Conservation (phyloP, 805 yeast genomes). For the Ascoidea rubescens region DNA sequence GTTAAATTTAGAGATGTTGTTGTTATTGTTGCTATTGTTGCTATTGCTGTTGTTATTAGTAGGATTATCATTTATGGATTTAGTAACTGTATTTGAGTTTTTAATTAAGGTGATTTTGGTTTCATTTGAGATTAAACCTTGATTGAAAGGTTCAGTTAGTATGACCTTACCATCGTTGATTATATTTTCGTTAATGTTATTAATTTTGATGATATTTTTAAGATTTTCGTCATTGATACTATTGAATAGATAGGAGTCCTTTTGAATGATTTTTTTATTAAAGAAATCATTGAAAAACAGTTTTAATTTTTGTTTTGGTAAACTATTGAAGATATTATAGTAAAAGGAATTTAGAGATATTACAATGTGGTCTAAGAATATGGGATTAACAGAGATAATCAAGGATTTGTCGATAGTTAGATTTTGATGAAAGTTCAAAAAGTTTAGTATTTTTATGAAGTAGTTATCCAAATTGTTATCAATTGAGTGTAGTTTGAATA, state of each 20-base stretch:
- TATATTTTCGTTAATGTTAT: slow-evolving; percentile 29
- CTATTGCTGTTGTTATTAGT: not conserved
- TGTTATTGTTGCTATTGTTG: not conserved
- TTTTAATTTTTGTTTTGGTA: slow-evolving; percentile 10
- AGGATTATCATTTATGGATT: slow-evolving; percentile 4
- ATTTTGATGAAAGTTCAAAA: not conserved
- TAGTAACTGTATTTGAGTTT: slow-evolving; percentile 4
- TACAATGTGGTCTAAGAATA: slow-evolving; percentile 9
- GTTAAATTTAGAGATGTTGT: not conserved
- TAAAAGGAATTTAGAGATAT: slow-evolving; percentile 13
- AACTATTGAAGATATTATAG: slow-evolving; percentile 11
- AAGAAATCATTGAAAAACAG: slow-evolving; percentile 5
- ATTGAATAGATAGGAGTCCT: slow-evolving; percentile 10
- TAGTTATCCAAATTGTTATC: slow-evolving; percentile 1
- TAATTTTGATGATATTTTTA: slow-evolving; percentile 19
- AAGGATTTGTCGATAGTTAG: slow-evolving; percentile 2
- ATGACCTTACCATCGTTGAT: slow-evolving; percentile 34
- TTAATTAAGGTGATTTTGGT: slow-evolving; percentile 46
- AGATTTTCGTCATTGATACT: slow-evolving; percentile 12
- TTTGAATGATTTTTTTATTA: slow-evolving; percentile 10
- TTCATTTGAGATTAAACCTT: slow-evolving; percentile 35
- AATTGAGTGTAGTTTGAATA: slow-evolving; percentile 2
- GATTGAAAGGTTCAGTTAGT: slow-evolving; percentile 62
- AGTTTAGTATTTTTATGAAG: not conserved
- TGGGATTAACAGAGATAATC: not conserved